Evolutionary conservation across 2,329 filamentous ascomycete genomes (phyloP).

Genomic region (Pseudogymnoascus pannorum): DNA sequence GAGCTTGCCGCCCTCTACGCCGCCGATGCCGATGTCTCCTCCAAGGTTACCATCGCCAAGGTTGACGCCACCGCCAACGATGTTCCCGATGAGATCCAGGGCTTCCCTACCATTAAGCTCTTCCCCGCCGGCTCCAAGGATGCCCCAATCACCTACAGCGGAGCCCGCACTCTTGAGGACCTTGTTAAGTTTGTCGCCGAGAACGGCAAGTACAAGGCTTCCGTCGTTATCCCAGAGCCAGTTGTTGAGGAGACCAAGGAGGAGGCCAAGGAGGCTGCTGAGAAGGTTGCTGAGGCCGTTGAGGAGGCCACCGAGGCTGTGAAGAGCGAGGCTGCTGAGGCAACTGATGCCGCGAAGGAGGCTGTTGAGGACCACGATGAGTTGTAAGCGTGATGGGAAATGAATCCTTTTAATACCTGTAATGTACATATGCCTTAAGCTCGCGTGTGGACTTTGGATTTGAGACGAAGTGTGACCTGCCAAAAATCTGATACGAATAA

Average conservation of each 20-base stretch:
- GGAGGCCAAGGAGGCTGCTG: slow-evolving; percentile 32
- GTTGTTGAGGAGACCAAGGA: slow-evolving; percentile 44
- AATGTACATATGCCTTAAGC: background rate
- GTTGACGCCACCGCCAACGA: slow-evolving; percentile 95
- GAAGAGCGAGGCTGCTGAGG: slow-evolving; percentile 39
- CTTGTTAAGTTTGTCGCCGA: slow-evolving; percentile 88
- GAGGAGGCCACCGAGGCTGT: slow-evolving; percentile 42
- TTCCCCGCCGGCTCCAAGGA: slow-evolving; percentile 87
- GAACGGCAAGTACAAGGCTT: slow-evolving; percentile 84
- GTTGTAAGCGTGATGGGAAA: slow-evolving; percentile 49
- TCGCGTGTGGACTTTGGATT: slow-evolving; percentile 2
- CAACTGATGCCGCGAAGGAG: slow-evolving; percentile 34
- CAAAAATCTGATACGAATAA: background rate
- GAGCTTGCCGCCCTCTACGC: slow-evolving; percentile 75
- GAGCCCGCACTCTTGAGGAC: slow-evolving; percentile 83
- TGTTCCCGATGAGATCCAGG: slow-evolving; percentile 90
- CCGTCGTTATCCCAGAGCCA: slow-evolving; percentile 52
- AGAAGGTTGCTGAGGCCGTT: slow-evolving; percentile 35
- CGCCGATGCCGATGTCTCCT: slow-evolving; percentile 67
- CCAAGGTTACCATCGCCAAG: slow-evolving; percentile 90
- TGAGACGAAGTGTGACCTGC: background rate
- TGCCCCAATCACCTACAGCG: slow-evolving; percentile 77
- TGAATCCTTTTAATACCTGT: slow-evolving; percentile 8
- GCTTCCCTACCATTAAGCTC: slow-evolving; percentile 99
- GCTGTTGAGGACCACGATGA: slow-evolving; percentile 56